Evolutionary conservation across 2,329 filamentous ascomycete genomes (phyloP), one percentile per base, ranked within the genome.

Genomic region (Fusarium pseudograminearum): DNA sequence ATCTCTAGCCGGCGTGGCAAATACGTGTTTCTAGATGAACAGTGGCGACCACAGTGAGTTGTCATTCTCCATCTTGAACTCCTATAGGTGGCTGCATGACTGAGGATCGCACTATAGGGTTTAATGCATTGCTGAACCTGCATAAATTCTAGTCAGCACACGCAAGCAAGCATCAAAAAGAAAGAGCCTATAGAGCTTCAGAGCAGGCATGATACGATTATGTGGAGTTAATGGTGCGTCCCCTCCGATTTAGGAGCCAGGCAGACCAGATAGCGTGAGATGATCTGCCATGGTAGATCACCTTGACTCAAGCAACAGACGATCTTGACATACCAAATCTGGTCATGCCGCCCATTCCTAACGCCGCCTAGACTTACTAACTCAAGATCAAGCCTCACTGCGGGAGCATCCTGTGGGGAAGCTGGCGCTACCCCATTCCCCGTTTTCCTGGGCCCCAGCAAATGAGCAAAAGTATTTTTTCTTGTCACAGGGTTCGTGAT

Each of bases 341-440:
- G 51, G 67, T 47, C 44, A 54, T 56, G 33, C 34, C 41, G 54
- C 47, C 38, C 26, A 55, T 57, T 54, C 33, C 47, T 68, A 54
- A 50, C 51, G 51, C 34, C 52, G 36, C 54, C 40, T 36, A 53
- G 33, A 51, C 48, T 40, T n/a, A 44, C 36, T 20, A 22, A 40
- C n/a, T 40, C n/a, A 36, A 51, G 41, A 61, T 61, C 44, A 58
- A 57, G 66, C 42, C 47, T 61, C 63, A 44, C 34, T 47, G 41
- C 34, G 64, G 55, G 58, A 67, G 56, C 44, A 70, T 67, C 61
- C 50, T 75, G 73, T 73, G 73, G 73, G 71, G 73, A 73, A 74
- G 68, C 65, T 61, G 61, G 64, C 70, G 55, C 69, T 70, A 74
- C 71, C 73, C 71, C 73, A 68, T 70, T 72, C 71, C 73, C 71